Percentiles rank a stretch among this genome's conserved stretches.
phyloP scores from a whole-genome alignment of 1,139 yeast genomes.

The Martiniozyma asiatica region DNA sequence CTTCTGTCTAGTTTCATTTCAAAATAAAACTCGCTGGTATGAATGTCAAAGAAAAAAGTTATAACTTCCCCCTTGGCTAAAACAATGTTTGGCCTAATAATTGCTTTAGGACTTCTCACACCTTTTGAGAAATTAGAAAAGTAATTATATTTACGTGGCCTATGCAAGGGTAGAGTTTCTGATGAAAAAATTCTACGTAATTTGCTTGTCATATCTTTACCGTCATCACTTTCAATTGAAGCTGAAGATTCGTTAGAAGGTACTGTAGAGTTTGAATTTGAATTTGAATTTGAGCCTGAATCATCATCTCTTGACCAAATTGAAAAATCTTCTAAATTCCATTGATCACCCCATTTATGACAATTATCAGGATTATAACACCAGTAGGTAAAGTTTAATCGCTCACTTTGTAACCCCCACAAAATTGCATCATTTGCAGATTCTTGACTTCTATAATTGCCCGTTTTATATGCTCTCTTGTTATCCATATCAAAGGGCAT shows the following conservation, averaged over 20 bases:
- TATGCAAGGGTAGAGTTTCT: no score
- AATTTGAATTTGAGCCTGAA: slow-evolving; percentile 1
- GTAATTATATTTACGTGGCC: neutral
- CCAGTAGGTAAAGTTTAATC: slow-evolving; percentile 74
- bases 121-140: slow-evolving; percentile 31
- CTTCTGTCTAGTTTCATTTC: slow-evolving; percentile 22
- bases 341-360: slow-evolving; percentile 77
- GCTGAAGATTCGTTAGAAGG: slow-evolving; percentile 8
- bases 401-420: slow-evolving; percentile 63
- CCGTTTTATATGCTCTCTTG: slow-evolving; percentile 50
- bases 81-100: slow-evolving; percentile 60
- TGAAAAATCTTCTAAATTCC: slow-evolving; percentile 92
- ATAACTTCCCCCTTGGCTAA: slow-evolving; percentile 42
- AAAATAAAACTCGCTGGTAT: slow-evolving; percentile 33
- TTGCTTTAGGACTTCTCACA: slow-evolving; percentile 56
- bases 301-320: slow-evolving; percentile 67
- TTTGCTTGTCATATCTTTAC: no score
- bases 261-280: slow-evolving; percentile 1
- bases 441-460: slow-evolving; percentile 61
- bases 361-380: slow-evolving; percentile 62
- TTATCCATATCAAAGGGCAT: slow-evolving; percentile 93
- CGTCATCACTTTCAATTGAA: no score
- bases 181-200: no score
- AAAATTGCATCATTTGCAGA: slow-evolving; percentile 76
- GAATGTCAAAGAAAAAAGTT: slow-evolving; percentile 44